Percentiles rank a stretch among this genome's conserved stretches.
These are phyloP conservation scores for Craterostigma plantagineum DNA, from an alignment of 257 asterid genomes.

Conservation along the genomic window DNA sequence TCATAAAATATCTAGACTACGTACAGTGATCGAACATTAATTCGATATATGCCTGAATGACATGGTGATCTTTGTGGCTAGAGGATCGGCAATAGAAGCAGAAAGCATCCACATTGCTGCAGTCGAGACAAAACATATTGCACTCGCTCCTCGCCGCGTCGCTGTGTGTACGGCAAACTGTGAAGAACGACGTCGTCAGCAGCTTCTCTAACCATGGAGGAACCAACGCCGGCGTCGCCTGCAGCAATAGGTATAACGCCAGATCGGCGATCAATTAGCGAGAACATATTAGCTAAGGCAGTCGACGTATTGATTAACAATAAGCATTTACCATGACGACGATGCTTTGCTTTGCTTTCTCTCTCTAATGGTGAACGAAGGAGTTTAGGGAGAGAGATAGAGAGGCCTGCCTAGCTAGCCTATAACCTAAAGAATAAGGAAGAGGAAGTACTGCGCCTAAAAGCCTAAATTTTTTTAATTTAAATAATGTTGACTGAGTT, in stretches of 20 bases:
- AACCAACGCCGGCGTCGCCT: conserved; percentile 41
- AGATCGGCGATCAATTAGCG: background rate
- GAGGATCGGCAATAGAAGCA: conserved; percentile 81
- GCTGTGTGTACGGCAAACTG: conserved; percentile 52
- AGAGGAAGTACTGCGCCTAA: conserved; percentile 25
- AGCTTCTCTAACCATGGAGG: conserved; percentile 85
- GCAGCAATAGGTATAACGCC: background rate
- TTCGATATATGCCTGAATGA: conserved; percentile 90
- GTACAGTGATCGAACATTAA: background rate
- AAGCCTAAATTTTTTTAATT: conserved; percentile 18
- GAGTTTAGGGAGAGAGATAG: conserved; percentile 9
- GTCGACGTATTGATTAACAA: no score
- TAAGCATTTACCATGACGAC: background rate
- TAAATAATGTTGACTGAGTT: conserved; percentile 7
- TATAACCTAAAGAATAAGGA: conserved; percentile 65
- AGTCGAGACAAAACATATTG: conserved; percentile 79
- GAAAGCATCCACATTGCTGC: conserved; percentile 50
- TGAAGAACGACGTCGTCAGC: conserved; percentile 45
- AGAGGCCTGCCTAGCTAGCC: conserved; percentile 60
- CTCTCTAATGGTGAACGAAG: conserved; percentile 18
- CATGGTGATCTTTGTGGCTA: conserved; percentile 76
- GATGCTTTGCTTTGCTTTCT: no score
- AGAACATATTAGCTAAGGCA: no score
- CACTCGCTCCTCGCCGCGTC: conserved; percentile 80
- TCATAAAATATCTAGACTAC: background rate